A percentile compares a stretch with the other conserved stretches of the same genome.
Evolutionary conservation across 148 eudicot genomes (phyloP).

Genomic region (Silene uniflora): DNA sequence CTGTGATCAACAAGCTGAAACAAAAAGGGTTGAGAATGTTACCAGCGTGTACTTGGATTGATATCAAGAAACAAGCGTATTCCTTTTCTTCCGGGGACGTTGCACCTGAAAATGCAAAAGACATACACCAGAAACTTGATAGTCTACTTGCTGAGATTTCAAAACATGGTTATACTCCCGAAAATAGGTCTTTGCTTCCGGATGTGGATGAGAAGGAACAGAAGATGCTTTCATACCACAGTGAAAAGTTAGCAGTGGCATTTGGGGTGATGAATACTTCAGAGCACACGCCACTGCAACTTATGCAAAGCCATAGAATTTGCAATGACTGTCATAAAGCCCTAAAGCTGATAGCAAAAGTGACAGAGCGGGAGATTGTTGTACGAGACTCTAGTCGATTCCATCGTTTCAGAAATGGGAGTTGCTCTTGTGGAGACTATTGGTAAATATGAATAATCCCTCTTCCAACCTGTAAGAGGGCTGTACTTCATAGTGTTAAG

Average conservation of each 20-base stretch:
- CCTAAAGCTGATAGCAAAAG: slow-evolving; percentile 52
- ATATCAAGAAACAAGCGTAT: slow-evolving; percentile 56
- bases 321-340: slow-evolving; percentile 68
- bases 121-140: slow-evolving; percentile 48
- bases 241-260: slow-evolving; percentile 74
- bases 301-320: slow-evolving; percentile 70
- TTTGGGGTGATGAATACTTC: slow-evolving; percentile 61
- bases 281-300: slow-evolving; percentile 46
- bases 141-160: slow-evolving; percentile 48
- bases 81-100: slow-evolving; percentile 54
- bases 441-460: slow-evolving; percentile 41
- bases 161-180: slow-evolving; percentile 53
- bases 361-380: slow-evolving; percentile 44
- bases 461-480: not conserved
- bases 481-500: not conserved
- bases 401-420: slow-evolving; percentile 60
- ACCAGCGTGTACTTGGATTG: slow-evolving; percentile 81
- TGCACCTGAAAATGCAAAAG: slow-evolving; percentile 40
- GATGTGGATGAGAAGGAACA: slow-evolving; percentile 79
- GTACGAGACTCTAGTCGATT: slow-evolving; percentile 72
- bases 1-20: slow-evolving; percentile 49
- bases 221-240: slow-evolving; percentile 47
- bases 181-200: slow-evolving; percentile 50
- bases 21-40: slow-evolving; percentile 59
- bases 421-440: slow-evolving; percentile 86